A percentile compares a stretch with the other conserved stretches of the same genome.
phyloP scores from a whole-genome alignment of 352 stramenopile species.

The Phytophthora hybrid region DNA sequence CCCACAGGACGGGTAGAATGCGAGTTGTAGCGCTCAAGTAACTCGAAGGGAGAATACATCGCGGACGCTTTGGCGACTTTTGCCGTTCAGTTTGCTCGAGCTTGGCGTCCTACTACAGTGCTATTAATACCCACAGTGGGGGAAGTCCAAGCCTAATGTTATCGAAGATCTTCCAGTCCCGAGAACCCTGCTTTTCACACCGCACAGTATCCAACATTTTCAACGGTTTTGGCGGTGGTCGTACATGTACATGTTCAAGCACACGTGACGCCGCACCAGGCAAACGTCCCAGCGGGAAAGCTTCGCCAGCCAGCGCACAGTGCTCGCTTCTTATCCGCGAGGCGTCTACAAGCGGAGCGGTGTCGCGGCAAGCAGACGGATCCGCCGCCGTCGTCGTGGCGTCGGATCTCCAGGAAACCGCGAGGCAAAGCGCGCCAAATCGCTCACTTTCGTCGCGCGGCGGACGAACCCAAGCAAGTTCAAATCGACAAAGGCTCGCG shows the following conservation, averaged over 20 bases:
- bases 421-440: conserved; percentile 19
- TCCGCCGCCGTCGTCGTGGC: not conserved
- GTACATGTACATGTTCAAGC: conserved; percentile 8
- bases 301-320: too few species aligned
- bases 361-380: not conserved
- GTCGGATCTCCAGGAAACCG: conserved; percentile 36
- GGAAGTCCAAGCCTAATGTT: too few species aligned
- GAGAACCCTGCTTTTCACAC: too few species aligned
- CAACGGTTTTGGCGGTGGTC: conserved; percentile 9
- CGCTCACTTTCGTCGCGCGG: not conserved
- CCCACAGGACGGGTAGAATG: not conserved
- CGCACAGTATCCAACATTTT: conserved; percentile 6
- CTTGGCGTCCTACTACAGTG: too few species aligned
- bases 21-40: not conserved
- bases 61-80: too few species aligned
- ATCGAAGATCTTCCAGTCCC: too few species aligned
- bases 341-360: not conserved
- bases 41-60: not conserved
- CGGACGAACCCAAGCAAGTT: conserved; percentile 21
- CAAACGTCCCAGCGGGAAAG: not conserved
- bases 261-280: not conserved
- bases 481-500: conserved; percentile 23
- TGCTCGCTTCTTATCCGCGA: not conserved
- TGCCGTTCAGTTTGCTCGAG: too few species aligned
- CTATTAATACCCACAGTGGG: too few species aligned